Base-by-base conservation (phyloP, 169 alveolate species). In the Theileria orientalis region DNA sequence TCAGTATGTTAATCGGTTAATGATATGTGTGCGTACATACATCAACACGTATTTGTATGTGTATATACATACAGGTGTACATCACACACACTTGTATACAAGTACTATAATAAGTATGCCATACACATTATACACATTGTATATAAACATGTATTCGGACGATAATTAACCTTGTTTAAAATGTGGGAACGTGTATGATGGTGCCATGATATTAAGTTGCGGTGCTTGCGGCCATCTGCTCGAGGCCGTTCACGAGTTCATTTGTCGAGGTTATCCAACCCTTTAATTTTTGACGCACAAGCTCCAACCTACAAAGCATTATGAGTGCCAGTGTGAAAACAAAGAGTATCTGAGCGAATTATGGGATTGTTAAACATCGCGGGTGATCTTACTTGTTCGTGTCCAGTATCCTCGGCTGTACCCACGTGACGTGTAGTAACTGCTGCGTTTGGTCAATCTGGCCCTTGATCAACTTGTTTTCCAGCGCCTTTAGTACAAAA, bases 341-440 rank as follows among this genome's bases (percentile, higher is more conserved):
- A 7, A 37, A 37, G 5, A 37, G 44, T 37, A 37, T 69, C 33
- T 59, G 73, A 40, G 66, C 56, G 33, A 75, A 71, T 29, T 7
- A 37, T 37, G 9, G 9, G 5, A 37, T 7, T 37, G 9, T 7
- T 37, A 37, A 37, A 37, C 44, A 37, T 7, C 61, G 74, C 35
- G 67, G 60, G 69, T 60, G 59, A 7, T 75, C 76, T 76, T 29
- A 85, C 91, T 70, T 76, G 47, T 57, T 74, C 70, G 61, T 74
- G 79, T 60, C 89, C 14, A 82, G 69, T 1, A 89, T 89, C 23
- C 94, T 32, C 8, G 94, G 94, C 60, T 89, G 90, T 9, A 89
- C 86, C 94, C 94, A 89, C 8, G 86, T 89, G 67, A 89, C 79
- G n/a, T 71, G 72, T 5, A 89, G 86, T 0, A 72, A 42, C 49